Conservation (phyloP, 345 rosid genomes). For the Triadica sebifera region DNA sequence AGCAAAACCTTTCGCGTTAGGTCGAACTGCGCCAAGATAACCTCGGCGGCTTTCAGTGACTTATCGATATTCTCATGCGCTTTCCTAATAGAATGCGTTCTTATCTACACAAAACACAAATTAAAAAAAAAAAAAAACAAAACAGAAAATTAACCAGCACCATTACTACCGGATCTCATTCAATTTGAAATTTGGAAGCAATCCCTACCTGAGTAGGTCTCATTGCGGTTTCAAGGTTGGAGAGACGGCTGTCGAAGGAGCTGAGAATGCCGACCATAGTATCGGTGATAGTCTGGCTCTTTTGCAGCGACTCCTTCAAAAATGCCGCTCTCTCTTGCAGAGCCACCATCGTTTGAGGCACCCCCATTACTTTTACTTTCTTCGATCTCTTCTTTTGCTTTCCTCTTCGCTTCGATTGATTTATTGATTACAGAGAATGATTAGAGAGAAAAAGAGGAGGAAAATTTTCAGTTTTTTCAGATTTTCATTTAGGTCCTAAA, state of each 20-base stretch:
- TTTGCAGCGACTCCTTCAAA: constrained; percentile 65
- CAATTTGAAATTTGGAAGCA: not conserved
- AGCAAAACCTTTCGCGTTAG: constrained; percentile 63
- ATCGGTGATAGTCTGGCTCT: constrained; percentile 88
- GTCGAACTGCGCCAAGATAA: constrained; percentile 73
- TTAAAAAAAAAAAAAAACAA: constrained; percentile 1
- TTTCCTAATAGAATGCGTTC: constrained; percentile 85
- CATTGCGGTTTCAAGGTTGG: constrained; percentile 98
- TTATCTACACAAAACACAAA: constrained; percentile 41
- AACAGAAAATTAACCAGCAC: constrained; percentile 27
- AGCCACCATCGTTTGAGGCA: constrained; percentile 61
- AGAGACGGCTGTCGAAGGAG: constrained; percentile 95
- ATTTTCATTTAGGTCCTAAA: not conserved
- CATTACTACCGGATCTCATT: not conserved
- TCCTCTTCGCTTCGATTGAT: not conserved
- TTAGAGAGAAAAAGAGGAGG: not conserved
- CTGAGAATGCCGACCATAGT: constrained; percentile 91
- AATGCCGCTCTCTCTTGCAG: constrained; percentile 55
- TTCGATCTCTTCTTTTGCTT: not conserved
- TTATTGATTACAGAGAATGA: not conserved
- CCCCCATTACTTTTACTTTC: constrained; percentile 43
- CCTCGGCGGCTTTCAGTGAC: constrained; percentile 73
- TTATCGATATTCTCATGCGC: constrained; percentile 92
- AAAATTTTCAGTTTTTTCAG: not conserved
- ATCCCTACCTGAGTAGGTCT: constrained; percentile 82